Evolutionary conservation across 495 filamentous ascomycete species (phyloP), one percentile per base, ranked within the genome.

Genomic region (Rusavskia elegans): DNA sequence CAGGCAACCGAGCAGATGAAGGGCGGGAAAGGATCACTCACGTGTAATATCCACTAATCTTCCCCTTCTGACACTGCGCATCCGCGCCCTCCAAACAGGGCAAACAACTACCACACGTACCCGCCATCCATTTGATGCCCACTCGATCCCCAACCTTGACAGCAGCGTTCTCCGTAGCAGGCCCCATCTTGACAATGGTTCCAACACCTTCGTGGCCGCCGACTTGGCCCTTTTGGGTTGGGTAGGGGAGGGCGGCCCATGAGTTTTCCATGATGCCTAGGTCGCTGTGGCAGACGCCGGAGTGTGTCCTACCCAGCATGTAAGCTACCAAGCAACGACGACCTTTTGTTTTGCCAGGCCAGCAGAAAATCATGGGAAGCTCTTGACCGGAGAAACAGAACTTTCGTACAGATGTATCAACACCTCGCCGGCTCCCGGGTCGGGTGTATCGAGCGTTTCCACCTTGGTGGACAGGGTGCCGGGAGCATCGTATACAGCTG

Each of bases 281-380:
- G 59, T 87, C 83, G 16, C 77, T 81, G 62, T 83, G 81, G 64
- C 82, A 85, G 40, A 87, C 79, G 38, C 83, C 82, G 1, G 77
- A 79, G 55, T 85, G 81, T 23, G 81, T 80, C 30, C 78, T 82
- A 46, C 7, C 25, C 1, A 7, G 32, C 13, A 35, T 1, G 9
- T 35, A 35, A 35, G 32, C 9, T 14, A 35, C 1, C 13, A 35
- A 14, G 32, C 13, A 11, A 35, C 6, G 25, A 27, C 10, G 32
- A 11, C 9, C 10, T 35, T 14, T 35, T 35, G 6, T 5, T 10
- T 11, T 8, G 32, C 32, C 6, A 35, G 13, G 32, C 32, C 32
- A 35, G 13, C 8, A 29, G 16, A 23, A 46, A 46, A 25, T 4
- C 21, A 25, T 45, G 10, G 42, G 13, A 37, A 45, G 3, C 20